Evolutionary conservation across 805 yeast species (phyloP).

Genomic region (Metschnikowia santaceciliae): DNA sequence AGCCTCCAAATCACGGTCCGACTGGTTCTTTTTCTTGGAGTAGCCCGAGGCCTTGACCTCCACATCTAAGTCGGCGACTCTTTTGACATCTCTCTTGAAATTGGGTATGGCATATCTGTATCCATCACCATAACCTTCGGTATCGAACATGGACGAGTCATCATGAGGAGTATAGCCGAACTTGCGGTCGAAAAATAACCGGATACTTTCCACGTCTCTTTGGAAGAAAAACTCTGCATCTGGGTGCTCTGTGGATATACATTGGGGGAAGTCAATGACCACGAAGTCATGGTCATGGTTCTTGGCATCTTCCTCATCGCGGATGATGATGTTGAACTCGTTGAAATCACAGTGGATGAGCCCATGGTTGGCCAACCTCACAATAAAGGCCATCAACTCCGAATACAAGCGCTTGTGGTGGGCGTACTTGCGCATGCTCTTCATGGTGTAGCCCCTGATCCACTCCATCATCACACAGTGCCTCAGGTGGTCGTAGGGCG

Average conservation of each 20-base stretch:
- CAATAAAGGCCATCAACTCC: conserved; percentile 82
- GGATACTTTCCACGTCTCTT: conserved; percentile 89
- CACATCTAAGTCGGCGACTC: conserved; percentile 71
- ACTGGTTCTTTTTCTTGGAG: conserved; percentile 39
- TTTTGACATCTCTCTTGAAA: conserved; percentile 68
- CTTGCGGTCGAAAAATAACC: conserved; percentile 75
- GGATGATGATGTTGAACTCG: conserved; percentile 90
- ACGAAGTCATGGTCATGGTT: conserved; percentile 65
- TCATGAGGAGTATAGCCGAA: conserved; percentile 66
- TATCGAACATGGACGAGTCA: conserved; percentile 70
- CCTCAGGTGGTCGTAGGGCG: conserved; percentile 82
- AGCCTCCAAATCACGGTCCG: conserved; percentile 62
- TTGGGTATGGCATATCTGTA: conserved; percentile 72
- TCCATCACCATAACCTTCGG: conserved; percentile 80
- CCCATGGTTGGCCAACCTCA: conserved; percentile 80
- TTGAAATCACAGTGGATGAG: conserved; percentile 96
- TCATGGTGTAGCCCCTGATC: conserved; percentile 87
- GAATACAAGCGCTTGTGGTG: conserved; percentile 72
- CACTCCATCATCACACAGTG: conserved; percentile 93
- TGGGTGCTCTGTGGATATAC: conserved; percentile 85
- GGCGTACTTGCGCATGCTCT: conserved; percentile 66
- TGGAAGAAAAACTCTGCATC: conserved; percentile 87
- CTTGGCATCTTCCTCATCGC: conserved; percentile 51
- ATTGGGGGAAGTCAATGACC: conserved; percentile 97
- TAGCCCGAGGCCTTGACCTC: conserved; percentile 91